Evolutionary conservation across 2,329 filamentous ascomycete species (phyloP).

Genomic region (Diaporthe ampelina): DNA sequence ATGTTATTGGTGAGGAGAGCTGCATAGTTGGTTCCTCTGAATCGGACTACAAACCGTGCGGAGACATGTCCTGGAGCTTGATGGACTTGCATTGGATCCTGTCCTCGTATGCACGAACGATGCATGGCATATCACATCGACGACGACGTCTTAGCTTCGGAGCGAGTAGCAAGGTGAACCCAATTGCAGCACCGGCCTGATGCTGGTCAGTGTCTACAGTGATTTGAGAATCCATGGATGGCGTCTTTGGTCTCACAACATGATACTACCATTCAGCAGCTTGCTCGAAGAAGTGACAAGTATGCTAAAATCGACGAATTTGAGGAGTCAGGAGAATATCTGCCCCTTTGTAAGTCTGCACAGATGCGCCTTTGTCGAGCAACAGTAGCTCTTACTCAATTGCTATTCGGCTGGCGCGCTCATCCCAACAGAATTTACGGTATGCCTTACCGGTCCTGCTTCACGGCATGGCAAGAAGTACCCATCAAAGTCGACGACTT

Average conservation of each 20-base stretch:
- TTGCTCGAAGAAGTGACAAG: neutral
- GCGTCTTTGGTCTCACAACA: neutral
- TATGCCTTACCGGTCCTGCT: too few species aligned
- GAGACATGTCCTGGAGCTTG: conserved; percentile 12
- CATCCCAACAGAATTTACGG: neutral
- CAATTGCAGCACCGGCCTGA: neutral
- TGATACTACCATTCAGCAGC: neutral
- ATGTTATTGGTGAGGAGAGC: neutral
- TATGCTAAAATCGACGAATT: too few species aligned
- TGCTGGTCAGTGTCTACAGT: neutral
- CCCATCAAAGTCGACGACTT: neutral
- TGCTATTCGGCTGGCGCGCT: neutral
- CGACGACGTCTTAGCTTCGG: neutral
- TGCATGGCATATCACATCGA: conserved; percentile 10
- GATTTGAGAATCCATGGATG: neutral
- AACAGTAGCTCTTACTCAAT: neutral
- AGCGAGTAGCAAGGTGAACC: neutral
- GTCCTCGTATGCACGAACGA: neutral
- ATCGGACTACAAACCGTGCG: conserved; percentile 3
- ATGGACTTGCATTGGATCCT: neutral
- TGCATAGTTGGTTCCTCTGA: neutral
- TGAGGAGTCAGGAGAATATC: neutral
- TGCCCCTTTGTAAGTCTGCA: neutral
- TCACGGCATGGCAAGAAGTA: neutral
- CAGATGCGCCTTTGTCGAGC: neutral